phyloP scores from a whole-genome alignment of 2,329 filamentous ascomycete genomes.

The Fusarium gaditjirri region DNA sequence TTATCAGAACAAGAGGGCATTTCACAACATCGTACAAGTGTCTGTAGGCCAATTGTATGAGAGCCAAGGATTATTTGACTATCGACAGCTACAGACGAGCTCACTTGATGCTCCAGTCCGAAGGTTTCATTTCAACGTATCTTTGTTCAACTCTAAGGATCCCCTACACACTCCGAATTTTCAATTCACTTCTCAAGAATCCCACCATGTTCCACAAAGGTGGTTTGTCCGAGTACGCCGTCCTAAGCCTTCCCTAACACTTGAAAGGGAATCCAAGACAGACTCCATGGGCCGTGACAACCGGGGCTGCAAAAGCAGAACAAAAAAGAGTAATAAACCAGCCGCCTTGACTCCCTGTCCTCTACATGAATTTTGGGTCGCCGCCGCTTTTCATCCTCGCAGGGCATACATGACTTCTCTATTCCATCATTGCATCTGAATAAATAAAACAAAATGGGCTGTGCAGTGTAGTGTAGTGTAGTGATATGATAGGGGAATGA shows the following conservation, averaged over 20 bases:
- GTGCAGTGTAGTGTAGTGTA: constrained; percentile 42
- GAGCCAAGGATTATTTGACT: constrained; percentile 35
- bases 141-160: constrained; percentile 38
- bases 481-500: constrained; percentile 31
- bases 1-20: neutral
- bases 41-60: neutral
- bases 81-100: constrained; percentile 39
- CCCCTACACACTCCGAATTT: constrained; percentile 46
- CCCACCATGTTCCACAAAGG: constrained; percentile 33
- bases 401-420: constrained; percentile 57
- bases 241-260: constrained; percentile 47
- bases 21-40: constrained; percentile 5
- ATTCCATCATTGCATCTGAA: constrained; percentile 51
- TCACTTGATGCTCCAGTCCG: constrained; percentile 51
- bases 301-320: constrained; percentile 40
- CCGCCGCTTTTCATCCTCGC: constrained; percentile 49
- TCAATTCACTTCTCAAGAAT: constrained; percentile 35
- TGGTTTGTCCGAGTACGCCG: constrained; percentile 40
- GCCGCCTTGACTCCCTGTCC: constrained; percentile 54
- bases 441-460: constrained; percentile 43
- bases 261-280: constrained; percentile 50
- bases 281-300: constrained; percentile 36
- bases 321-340: constrained; percentile 37
- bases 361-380: constrained; percentile 56
- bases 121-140: constrained; percentile 33